phyloP scores from a whole-genome alignment of 2,329 filamentous ascomycete genomes.

The Penicillium crustosum region DNA sequence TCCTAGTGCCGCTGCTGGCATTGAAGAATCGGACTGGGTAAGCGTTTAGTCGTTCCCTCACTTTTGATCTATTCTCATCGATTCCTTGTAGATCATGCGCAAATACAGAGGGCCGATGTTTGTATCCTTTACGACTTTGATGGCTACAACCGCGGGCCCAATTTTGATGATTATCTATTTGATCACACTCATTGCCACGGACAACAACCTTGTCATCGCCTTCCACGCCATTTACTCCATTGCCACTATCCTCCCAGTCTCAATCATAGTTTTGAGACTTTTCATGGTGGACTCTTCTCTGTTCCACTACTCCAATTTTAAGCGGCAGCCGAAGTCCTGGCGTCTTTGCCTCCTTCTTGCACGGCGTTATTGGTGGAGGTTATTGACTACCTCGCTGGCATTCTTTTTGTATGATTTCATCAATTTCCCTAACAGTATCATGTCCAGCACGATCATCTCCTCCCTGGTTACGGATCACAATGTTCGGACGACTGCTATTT shows the following conservation, averaged over 20 bases:
- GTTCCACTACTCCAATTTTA: slow-evolving; percentile 37
- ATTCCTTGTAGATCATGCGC: slow-evolving; percentile 18
- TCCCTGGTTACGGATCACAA: slow-evolving; percentile 34
- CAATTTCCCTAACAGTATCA: slow-evolving; percentile 41
- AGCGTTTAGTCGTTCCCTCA: background rate
- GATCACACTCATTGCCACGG: slow-evolving; percentile 36
- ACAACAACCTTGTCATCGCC: slow-evolving; percentile 34
- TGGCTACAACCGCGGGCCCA: slow-evolving; percentile 36
- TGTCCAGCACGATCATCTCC: slow-evolving; percentile 37
- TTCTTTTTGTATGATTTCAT: slow-evolving; percentile 42
- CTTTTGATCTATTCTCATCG: background rate
- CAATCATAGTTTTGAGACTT: slow-evolving; percentile 34
- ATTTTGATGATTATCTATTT: slow-evolving; percentile 40
- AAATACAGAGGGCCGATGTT: slow-evolving; percentile 37
- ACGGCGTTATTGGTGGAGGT: slow-evolving; percentile 29
- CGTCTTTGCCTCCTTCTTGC: slow-evolving; percentile 28
- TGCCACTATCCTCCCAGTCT: slow-evolving; percentile 34
- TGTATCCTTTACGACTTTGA: slow-evolving; percentile 38
- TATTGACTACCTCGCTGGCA: slow-evolving; percentile 34
- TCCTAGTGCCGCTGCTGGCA: slow-evolving; percentile 38
- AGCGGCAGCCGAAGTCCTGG: slow-evolving; percentile 23
- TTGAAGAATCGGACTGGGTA: slow-evolving; percentile 38
- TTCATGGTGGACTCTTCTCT: slow-evolving; percentile 38
- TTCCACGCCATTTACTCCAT: slow-evolving; percentile 36
- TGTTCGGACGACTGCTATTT: slow-evolving; percentile 35